Evolutionary conservation across 768 basidiomycete species (phyloP), one percentile per base, ranked within the genome.

Genomic region (Leccinum variicolor): DNA sequence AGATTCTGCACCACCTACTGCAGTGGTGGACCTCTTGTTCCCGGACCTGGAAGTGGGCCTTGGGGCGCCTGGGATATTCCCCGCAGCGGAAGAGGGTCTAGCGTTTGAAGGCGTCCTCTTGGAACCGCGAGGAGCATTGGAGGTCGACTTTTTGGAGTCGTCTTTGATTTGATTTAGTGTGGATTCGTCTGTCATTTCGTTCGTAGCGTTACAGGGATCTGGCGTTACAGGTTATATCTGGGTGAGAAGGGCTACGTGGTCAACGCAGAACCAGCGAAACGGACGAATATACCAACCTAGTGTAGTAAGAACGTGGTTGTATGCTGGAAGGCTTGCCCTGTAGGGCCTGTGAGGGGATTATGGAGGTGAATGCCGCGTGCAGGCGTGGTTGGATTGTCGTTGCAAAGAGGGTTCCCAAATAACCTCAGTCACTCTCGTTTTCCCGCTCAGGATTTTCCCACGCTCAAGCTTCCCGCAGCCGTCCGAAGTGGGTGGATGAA

Each of bases 151-250:
- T 81, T 82, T 90, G 45, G 66, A 13, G 73, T 89, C 88, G 69
- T 91, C 89, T 77, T 81, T 89, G 69, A 76, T 74, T 56, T 71
- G 76, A 51, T 69, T 68, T 51, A 62, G 58, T 74, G 79, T 79
- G 69, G 79, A 77, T 80, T 90, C 85, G 81, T 92, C 90, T 73
- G 87, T 89, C 90, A 92, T 92, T 75, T 86, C 84, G 87, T 84
- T 89, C 87, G 86, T 92, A 80, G 84, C 71, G 79, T 70, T 64
- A 63, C 57, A 75, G 68, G 63, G 70, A 75, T 64, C 62, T 66
- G 72, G 58, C 45, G 61, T 73, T 75, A 71, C 74, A 60, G 58
- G 53, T 43, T 43, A 61, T 79, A 69, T 66, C 74, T 71, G 81
- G 76, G 79, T 77, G 78, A 48, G 46, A 41, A 33, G 33, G 60